Base-by-base conservation (phyloP, 331 rosid genomes). In the Saraca asoca region DNA sequence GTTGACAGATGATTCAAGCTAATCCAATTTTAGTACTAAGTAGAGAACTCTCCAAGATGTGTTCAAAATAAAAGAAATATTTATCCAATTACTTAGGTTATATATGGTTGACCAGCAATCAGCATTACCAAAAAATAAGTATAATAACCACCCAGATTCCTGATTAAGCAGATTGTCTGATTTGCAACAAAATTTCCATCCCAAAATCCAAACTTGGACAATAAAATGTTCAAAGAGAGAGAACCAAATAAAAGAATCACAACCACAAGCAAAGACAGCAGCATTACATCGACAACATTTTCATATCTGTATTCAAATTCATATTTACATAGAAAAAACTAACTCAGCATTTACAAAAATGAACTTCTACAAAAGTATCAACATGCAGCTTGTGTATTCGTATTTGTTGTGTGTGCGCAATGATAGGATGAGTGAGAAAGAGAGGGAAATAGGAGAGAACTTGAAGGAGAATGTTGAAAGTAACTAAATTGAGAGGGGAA, bases 381-480 rank as follows among this genome's bases (percentile, higher is more conserved):
- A n/a, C n/a, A n/a, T n/a, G n/a, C n/a, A n/a, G n/a, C n/a, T n/a
- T 19, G 58, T 7, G 12, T 0, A 6, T 31, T 10, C 1, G 41
- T n/a, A 52, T 16, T 34, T 2, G 6, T 34, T 17, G 56, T 7
- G 44, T 18, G 8, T 14, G 61, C 6, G 52, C 18, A 4, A 4
- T n/a, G 8, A 29, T 2, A 54, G 50, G 7, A 45, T 6, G 8
- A 55, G 17, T 48, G 2, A 9, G 15, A 46, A 44, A 43, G 17
- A 58, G 56, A 70, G 7, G n/a, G 46, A 66, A 55, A 50, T 18
- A 20, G 51, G 58, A 35, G 34, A 66, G 56, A 75, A 89, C 88
- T 94, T 89, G 83, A 42, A 33, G 51, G 53, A 5, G 48, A 54
- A 62, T 39, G 35, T 14, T 62, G 67, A 20, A 8, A 59, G 56